Evolutionary conservation across 345 rosid species (phyloP).

Genomic region (Acer saccharum): DNA sequence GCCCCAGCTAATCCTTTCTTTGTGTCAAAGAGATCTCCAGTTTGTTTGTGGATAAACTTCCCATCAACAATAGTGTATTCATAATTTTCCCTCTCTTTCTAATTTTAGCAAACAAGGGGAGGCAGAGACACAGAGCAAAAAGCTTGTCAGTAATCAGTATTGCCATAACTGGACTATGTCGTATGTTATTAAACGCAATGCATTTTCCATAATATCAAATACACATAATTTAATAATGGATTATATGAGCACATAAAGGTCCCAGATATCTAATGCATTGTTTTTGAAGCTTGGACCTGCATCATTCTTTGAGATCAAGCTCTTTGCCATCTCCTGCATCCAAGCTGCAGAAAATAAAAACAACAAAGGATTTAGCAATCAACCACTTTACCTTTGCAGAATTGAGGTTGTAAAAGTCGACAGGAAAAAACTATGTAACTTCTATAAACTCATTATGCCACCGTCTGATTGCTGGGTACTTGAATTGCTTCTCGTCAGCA

Average conservation of each 20-base stretch:
- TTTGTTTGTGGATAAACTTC: constrained; percentile 62
- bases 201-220: not conserved
- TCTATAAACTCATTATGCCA: constrained; percentile 27
- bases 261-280: constrained; percentile 94
- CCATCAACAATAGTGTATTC: constrained; percentile 67
- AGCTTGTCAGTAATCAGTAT: constrained; percentile 19
- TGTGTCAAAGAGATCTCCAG: constrained; percentile 59
- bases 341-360: constrained; percentile 50
- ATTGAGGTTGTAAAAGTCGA: not conserved
- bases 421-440: not conserved
- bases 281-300: constrained; percentile 65
- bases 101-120: constrained; percentile 21
- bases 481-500: constrained; percentile 33
- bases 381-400: not conserved
- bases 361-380: constrained; percentile 5
- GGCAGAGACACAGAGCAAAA: not conserved
- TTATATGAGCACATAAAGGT: constrained; percentile 55
- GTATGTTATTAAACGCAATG: not conserved
- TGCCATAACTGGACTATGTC: constrained; percentile 1
- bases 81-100: constrained; percentile 90
- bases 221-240: not conserved
- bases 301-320: constrained; percentile 61
- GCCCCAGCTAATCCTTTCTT: constrained; percentile 37
- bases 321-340: constrained; percentile 89
- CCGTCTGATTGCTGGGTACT: not conserved